phyloP scores from a whole-genome alignment of 768 basidiomycete genomes.

The Xerocomellus chrysenteron region DNA sequence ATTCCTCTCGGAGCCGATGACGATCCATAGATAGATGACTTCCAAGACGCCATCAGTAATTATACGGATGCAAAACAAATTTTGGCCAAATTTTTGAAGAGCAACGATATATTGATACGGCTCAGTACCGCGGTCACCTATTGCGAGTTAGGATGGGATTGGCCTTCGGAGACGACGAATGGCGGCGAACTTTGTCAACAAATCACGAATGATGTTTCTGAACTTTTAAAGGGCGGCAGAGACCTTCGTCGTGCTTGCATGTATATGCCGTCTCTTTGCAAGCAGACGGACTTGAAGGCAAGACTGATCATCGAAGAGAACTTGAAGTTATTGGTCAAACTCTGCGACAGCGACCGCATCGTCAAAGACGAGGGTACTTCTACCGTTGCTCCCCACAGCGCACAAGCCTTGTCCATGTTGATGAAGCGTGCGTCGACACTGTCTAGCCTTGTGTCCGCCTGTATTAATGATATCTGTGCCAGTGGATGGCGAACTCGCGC shows the following conservation, averaged over 20 bases:
- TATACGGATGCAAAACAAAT: background rate
- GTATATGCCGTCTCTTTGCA: conserved; percentile 30
- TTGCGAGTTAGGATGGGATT: conserved; percentile 27
- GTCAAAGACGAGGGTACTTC: conserved; percentile 10
- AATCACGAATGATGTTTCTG: conserved; percentile 11
- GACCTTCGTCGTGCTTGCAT: conserved; percentile 25
- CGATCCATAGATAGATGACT: conserved; percentile 8
- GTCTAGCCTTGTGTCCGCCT: background rate
- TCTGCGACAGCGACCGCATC: conserved; percentile 14
- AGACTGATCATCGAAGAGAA: conserved; percentile 18
- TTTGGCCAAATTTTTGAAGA: conserved; percentile 15
- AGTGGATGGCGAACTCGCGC: conserved; percentile 17
- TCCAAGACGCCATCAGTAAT: conserved; percentile 8
- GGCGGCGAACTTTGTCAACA: background rate
- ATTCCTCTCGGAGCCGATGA: background rate
- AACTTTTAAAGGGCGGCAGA: conserved; percentile 9
- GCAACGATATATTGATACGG: conserved; percentile 15
- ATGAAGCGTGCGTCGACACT: conserved; percentile 17
- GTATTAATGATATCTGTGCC: background rate
- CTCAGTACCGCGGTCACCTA: conserved; percentile 27
- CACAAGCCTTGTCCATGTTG: conserved; percentile 28
- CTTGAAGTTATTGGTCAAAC: conserved; percentile 16
- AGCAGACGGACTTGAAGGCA: conserved; percentile 9
- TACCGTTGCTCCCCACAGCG: conserved; percentile 21
- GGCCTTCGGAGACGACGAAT: conserved; percentile 6